These are phyloP conservation scores for Sutorius eximius DNA, from an alignment of 1,284 basidiomycete genomes.

Conservation along the genomic window DNA sequence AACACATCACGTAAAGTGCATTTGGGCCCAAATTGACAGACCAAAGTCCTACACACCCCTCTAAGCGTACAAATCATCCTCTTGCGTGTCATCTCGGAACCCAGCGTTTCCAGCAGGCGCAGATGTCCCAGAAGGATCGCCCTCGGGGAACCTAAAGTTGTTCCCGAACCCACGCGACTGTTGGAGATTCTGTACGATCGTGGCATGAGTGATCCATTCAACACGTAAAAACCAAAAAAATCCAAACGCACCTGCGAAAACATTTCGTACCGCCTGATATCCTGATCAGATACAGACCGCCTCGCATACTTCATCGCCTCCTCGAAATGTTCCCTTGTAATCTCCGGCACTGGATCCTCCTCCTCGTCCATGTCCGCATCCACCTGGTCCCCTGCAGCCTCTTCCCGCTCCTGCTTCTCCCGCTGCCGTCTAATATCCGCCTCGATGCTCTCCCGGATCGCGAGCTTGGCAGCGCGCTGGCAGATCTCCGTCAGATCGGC, in stretches of 20 bases:
- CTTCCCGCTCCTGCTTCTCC: slow-evolving; percentile 83
- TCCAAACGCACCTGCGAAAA: slow-evolving; percentile 64
- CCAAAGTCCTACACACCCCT: background rate
- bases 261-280: slow-evolving; percentile 94
- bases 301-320: slow-evolving; percentile 96
- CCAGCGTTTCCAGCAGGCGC: slow-evolving; percentile 69
- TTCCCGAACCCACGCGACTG: slow-evolving; percentile 86
- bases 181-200: slow-evolving; percentile 66
- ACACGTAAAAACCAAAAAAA: background rate
- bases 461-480: slow-evolving; percentile 95
- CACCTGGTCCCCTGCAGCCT: slow-evolving; percentile 51
- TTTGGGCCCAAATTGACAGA: no score
- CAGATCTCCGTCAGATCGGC: slow-evolving; percentile 99
- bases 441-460: slow-evolving; percentile 94
- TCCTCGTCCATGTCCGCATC: slow-evolving; percentile 74
- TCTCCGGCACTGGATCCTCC: slow-evolving; percentile 96
- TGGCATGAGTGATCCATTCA: background rate
- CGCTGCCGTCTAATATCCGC: slow-evolving; percentile 81
- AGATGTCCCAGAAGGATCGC: slow-evolving; percentile 47
- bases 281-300: slow-evolving; percentile 90
- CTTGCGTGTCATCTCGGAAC: slow-evolving; percentile 77
- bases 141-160: slow-evolving; percentile 97
- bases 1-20: background rate
- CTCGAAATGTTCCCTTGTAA: slow-evolving; percentile 94
- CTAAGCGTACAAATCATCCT: slow-evolving; percentile 88